Evolutionary conservation across 805 yeast genomes (phyloP).

Genomic region (Yarrowia yakushimensis): DNA sequence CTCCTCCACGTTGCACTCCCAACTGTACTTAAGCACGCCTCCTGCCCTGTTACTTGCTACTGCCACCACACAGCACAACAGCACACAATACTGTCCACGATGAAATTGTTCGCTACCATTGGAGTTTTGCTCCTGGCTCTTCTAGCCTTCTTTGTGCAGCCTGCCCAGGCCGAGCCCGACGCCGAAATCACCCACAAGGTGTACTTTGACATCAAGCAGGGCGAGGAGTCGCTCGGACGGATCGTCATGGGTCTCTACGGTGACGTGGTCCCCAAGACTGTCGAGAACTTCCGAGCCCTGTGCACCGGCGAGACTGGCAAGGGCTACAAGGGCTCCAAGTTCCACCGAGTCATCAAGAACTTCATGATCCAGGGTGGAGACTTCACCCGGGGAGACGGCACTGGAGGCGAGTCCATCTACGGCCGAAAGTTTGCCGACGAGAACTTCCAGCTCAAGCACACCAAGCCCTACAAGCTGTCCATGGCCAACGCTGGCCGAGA

Average conservation of each 20-base stretch:
- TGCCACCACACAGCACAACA: background rate
- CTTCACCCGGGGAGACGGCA: conserved; percentile 57
- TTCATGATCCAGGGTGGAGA: conserved; percentile 91
- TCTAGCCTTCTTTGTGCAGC: background rate
- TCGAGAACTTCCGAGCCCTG: conserved; percentile 79
- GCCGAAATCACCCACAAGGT: conserved; percentile 71
- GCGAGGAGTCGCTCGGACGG: conserved; percentile 72
- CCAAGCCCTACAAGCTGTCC: conserved; percentile 62
- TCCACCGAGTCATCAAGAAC: conserved; percentile 69
- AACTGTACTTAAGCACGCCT: background rate
- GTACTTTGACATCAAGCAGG: conserved; percentile 81
- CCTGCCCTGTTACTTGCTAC: background rate
- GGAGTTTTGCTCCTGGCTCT: conserved; percentile 29
- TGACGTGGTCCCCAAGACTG: conserved; percentile 80
- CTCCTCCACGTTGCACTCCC: background rate
- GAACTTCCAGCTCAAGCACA: conserved; percentile 56
- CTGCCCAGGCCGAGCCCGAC: conserved; percentile 29
- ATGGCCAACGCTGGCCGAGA: conserved; percentile 75
- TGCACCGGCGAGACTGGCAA: conserved; percentile 66
- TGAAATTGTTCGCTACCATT: conserved; percentile 33
- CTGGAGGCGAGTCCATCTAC: conserved; percentile 77
- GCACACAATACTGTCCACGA: conserved; percentile 23
- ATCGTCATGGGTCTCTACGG: conserved; percentile 86
- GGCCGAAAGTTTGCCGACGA: conserved; percentile 76
- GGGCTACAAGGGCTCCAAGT: conserved; percentile 61